Conservation (phyloP, 345 rosid genomes). For the Combretum micranthum region DNA sequence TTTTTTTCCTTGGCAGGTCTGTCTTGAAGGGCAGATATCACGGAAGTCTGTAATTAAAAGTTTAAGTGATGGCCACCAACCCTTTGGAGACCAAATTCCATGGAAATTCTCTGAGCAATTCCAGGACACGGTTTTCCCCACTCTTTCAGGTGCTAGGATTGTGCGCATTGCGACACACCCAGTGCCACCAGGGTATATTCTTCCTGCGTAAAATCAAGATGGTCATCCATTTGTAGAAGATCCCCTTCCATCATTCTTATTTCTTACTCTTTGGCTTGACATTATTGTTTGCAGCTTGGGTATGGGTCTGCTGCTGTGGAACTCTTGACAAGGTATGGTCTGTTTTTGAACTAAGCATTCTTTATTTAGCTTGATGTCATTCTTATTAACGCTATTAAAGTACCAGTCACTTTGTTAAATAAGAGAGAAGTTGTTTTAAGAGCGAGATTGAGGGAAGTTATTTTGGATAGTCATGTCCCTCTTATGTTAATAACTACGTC, state of each 20-base stretch:
- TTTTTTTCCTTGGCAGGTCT: constrained; percentile 36
- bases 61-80: constrained; percentile 74
- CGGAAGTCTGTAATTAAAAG: constrained; percentile 67
- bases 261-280: background rate
- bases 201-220: background rate
- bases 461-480: no score
- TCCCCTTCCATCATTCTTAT: constrained; percentile 10
- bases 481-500: no score
- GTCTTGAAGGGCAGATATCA: constrained; percentile 94
- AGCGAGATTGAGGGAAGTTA: no score
- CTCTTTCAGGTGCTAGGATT: constrained; percentile 93
- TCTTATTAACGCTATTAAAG: no score
- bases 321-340: constrained; percentile 63
- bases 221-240: constrained; percentile 1
- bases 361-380: no score
- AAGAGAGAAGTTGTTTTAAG: no score
- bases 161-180: constrained; percentile 97
- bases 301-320: constrained; percentile 95
- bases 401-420: no score
- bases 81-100: constrained; percentile 95
- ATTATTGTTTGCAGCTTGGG: constrained; percentile 60
- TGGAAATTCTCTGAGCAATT: constrained; percentile 97
- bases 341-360: background rate
- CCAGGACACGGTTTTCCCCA: constrained; percentile 72
- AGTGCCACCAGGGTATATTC: constrained; percentile 77